These are phyloP conservation scores for Amanita pallidorosea DNA, from an alignment of 768 basidiomycete genomes.

Conservation along the genomic window DNA sequence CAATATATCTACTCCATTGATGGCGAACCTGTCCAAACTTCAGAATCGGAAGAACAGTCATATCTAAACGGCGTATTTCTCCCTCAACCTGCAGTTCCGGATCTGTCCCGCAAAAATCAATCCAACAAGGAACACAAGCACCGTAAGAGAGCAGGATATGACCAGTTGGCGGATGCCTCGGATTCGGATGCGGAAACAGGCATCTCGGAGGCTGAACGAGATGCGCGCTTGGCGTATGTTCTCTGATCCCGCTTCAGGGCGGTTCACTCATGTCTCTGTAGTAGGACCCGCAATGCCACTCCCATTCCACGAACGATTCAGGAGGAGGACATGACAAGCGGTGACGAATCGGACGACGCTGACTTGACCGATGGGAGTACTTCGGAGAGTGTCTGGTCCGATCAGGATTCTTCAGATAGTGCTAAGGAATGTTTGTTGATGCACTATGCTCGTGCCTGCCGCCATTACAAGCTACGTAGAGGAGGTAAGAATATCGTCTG, in stretches of 20 bases:
- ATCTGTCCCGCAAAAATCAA: neutral
- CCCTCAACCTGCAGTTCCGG: conserved; percentile 20
- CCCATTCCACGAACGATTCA: conserved; percentile 19
- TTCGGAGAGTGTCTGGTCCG: conserved; percentile 38
- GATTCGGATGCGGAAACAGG: conserved; percentile 61
- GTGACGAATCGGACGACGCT: conserved; percentile 73
- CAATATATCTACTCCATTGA: conserved; percentile 7
- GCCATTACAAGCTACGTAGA: conserved; percentile 1
- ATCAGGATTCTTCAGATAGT: conserved; percentile 14
- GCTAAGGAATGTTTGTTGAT: neutral
- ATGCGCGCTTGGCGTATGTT: conserved; percentile 61
- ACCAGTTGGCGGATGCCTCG: conserved; percentile 23
- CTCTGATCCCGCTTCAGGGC: neutral
- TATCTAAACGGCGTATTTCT: conserved; percentile 44
- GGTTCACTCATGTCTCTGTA: conserved; percentile 12
- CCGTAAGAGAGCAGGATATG: neutral
- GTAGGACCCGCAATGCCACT: conserved; percentile 41
- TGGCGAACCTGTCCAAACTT: neutral
- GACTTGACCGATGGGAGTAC: conserved; percentile 49
- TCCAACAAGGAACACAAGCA: neutral
- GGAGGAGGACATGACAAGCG: conserved; percentile 45
- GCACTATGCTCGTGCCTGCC: conserved; percentile 1
- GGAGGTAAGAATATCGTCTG: neutral
- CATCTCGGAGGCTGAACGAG: conserved; percentile 56
- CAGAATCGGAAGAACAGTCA: neutral